Evolutionary conservation across 1,139 yeast genomes (phyloP).

Genomic region (Debaryomycetaceae sp.): DNA sequence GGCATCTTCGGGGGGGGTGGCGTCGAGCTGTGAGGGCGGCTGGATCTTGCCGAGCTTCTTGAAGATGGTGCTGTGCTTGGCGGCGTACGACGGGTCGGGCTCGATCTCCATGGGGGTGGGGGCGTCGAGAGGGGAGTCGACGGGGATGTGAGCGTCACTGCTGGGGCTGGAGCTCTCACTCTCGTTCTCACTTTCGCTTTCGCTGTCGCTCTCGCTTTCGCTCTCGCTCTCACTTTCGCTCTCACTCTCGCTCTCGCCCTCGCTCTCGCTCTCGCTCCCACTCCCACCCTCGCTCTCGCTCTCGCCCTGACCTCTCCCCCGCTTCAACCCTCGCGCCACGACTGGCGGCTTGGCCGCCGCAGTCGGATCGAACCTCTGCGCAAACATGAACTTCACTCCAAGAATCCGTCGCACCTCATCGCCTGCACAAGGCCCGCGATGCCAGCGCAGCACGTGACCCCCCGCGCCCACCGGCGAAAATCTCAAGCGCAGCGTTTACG

Average conservation of each 20-base stretch:
- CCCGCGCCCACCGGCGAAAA: no score
- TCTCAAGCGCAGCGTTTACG: no score
- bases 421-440: background rate
- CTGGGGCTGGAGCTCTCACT: slow-evolving; percentile 8
- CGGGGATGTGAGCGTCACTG: no score
- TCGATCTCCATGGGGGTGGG: no score
- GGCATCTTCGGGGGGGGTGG: slow-evolving; percentile 3
- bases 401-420: background rate
- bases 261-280: slow-evolving; percentile 10
- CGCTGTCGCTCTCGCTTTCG: slow-evolving; percentile 14
- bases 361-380: slow-evolving; percentile 59
- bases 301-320: slow-evolving; percentile 6
- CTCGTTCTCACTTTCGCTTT: slow-evolving; percentile 13
- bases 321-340: slow-evolving; percentile 5
- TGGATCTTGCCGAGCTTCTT: slow-evolving; percentile 23
- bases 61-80: slow-evolving; percentile 29
- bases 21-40: slow-evolving; percentile 4
- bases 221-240: slow-evolving; percentile 13
- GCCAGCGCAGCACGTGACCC: no score
- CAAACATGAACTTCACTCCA: slow-evolving; percentile 55
- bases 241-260: slow-evolving; percentile 7
- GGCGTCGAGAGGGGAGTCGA: no score
- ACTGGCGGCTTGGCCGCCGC: slow-evolving; percentile 7
- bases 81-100: slow-evolving; percentile 17
- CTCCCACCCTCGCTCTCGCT: slow-evolving; percentile 7